Evolutionary conservation across 2,329 filamentous ascomycete species (phyloP).

Genomic region (Mollisiaceae sp.): DNA sequence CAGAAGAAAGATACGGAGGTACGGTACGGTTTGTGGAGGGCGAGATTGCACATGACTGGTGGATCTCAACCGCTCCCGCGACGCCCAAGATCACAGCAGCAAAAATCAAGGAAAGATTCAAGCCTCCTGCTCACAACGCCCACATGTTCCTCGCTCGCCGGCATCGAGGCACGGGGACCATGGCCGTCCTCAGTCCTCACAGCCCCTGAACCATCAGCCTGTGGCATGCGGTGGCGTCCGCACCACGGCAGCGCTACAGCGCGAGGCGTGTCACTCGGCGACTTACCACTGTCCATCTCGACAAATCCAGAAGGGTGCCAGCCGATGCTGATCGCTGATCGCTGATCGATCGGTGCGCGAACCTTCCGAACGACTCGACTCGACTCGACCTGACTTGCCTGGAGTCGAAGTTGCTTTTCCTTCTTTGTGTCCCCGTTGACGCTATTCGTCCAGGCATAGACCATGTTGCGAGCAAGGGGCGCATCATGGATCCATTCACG

Average conservation of each 20-base stretch:
- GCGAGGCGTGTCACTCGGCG: not conserved
- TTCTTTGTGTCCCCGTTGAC: not conserved
- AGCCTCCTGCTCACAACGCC: not conserved
- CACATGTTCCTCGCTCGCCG: not conserved
- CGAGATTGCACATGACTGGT: not conserved
- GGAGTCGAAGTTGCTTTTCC: not conserved
- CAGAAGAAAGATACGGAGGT: not conserved
- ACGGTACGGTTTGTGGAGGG: not conserved
- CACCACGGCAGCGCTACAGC: constrained; percentile 1
- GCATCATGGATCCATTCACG: not conserved
- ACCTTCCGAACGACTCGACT: not conserved
- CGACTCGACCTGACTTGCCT: not conserved
- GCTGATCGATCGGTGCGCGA: constrained; percentile 2
- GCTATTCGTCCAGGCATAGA: not conserved
- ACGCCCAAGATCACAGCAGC: no score
- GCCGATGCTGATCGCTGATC: not conserved
- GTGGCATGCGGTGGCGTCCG: constrained; percentile 1
- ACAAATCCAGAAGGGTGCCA: not conserved
- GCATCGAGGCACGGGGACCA: not conserved
- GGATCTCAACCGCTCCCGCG: not conserved
- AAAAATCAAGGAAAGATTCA: not conserved
- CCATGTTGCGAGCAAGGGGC: not conserved
- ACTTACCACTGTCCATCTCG: no score
- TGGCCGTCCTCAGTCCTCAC: no score
- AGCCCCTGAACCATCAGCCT: no score